These are phyloP conservation scores for Agaricus sinodeliciosus DNA, from an alignment of 768 basidiomycete species.

Conservation along the genomic window DNA sequence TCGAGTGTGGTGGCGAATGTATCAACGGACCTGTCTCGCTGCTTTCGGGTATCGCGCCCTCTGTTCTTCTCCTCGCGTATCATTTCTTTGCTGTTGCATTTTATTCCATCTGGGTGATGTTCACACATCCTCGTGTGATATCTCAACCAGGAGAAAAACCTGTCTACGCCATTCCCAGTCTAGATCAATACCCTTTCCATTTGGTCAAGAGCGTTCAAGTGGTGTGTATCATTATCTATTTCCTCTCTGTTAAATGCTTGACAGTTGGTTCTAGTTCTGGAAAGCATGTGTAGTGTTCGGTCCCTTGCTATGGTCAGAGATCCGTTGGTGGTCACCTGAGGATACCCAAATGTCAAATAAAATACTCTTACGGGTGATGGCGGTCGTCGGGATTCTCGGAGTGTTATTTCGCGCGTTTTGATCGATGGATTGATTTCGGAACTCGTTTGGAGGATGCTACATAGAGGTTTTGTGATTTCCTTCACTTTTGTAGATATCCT, in stretches of 20 bases:
- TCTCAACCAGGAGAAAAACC: conserved; percentile 27
- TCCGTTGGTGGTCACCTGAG: conserved; percentile 59
- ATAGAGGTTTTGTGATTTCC: neutral
- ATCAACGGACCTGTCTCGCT: conserved; percentile 85
- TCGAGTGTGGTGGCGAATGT: conserved; percentile 88
- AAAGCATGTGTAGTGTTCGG: conserved; percentile 87
- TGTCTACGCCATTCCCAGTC: conserved; percentile 31
- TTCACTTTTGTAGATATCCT: too few species aligned
- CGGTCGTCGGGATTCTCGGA: conserved; percentile 1
- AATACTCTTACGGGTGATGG: neutral
- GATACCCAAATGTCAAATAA: conserved; percentile 15
- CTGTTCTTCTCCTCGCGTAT: conserved; percentile 72
- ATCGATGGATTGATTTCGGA: neutral
- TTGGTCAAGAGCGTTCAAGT: conserved; percentile 56
- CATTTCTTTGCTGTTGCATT: conserved; percentile 97
- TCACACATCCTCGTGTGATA: conserved; percentile 43
- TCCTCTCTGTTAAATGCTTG: conserved; percentile 2
- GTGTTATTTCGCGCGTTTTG: neutral
- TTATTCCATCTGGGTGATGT: conserved; percentile 89
- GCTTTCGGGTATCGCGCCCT: conserved; percentile 77
- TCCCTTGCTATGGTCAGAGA: conserved; percentile 84
- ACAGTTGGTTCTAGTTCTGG: conserved; percentile 54
- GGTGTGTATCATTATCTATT: conserved; percentile 39
- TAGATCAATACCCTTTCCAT: conserved; percentile 66
- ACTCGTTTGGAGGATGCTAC: neutral